Percentiles rank a stretch among this genome's conserved stretches.
phyloP scores from a whole-genome alignment of 495 filamentous ascomycete species.

The Paragyromitra xinjiangensis region DNA sequence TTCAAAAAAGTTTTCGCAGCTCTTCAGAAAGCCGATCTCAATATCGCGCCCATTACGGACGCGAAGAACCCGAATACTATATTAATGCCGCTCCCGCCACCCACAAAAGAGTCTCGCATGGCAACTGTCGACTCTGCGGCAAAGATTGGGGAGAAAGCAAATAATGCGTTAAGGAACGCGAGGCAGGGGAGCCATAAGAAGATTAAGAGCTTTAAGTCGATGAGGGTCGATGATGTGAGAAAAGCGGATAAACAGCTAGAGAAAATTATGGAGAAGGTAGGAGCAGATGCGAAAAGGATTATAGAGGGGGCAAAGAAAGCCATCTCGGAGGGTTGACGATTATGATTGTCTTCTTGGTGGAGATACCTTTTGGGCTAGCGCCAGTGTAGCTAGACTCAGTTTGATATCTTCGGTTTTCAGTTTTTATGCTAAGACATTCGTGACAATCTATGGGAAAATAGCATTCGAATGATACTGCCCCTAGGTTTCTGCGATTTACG shows the following conservation, averaged over 20 bases:
- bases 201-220: conserved; percentile 42
- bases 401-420: background rate
- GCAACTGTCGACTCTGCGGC: conserved; percentile 30
- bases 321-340: conserved; percentile 30
- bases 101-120: conserved; percentile 51
- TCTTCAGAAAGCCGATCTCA: conserved; percentile 53
- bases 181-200: conserved; percentile 53
- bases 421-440: background rate
- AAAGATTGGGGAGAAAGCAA: conserved; percentile 52
- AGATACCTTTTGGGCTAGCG: background rate
- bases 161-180: conserved; percentile 49
- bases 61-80: conserved; percentile 48
- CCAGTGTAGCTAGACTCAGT: background rate
- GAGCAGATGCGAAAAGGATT: conserved; percentile 51
- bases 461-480: background rate
- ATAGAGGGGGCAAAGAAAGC: conserved; percentile 53
- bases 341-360: background rate
- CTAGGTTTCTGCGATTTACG: background rate
- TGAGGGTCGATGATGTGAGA: conserved; percentile 53
- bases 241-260: conserved; percentile 56
- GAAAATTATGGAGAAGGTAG: conserved; percentile 52
- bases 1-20: conserved; percentile 50
- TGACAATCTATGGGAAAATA: background rate
- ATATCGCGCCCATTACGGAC: conserved; percentile 51
- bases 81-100: conserved; percentile 53